A percentile compares a stretch with the other conserved stretches of the same genome.
These are phyloP conservation scores for Incumbomyces lentus DNA, from an alignment of 2,329 filamentous ascomycete genomes.

Conservation along the genomic window DNA sequence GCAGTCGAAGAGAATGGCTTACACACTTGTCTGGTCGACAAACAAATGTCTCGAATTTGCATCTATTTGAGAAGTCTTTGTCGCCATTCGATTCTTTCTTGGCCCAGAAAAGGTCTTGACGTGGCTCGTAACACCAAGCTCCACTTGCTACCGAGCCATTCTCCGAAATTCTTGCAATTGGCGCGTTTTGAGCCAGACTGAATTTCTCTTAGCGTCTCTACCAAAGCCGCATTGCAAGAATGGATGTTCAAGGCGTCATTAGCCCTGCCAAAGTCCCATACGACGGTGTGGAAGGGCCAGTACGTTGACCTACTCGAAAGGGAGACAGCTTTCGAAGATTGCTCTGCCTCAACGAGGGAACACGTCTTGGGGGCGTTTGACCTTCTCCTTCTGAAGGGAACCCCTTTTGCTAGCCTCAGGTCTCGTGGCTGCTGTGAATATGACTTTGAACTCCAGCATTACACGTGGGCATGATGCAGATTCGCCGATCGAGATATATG, in stretches of 20 bases:
- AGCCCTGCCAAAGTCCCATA: not conserved
- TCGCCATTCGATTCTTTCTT: not conserved
- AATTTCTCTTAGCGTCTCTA: not conserved
- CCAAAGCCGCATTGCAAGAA: not conserved
- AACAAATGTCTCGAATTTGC: constrained; percentile 7
- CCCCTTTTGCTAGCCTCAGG: not conserved
- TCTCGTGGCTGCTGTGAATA: not conserved
- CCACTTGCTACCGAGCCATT: not conserved
- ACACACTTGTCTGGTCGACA: constrained; percentile 6
- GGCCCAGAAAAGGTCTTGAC: constrained; percentile 2
- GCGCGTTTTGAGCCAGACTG: constrained; percentile 5
- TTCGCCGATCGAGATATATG: not conserved
- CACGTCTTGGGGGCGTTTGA: too few species aligned
- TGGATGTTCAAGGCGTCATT: not conserved
- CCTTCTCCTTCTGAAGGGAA: too few species aligned
- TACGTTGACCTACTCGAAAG: not conserved
- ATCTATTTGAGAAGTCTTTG: not conserved
- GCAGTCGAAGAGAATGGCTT: not conserved
- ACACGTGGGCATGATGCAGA: not conserved
- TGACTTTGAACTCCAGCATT: not conserved
- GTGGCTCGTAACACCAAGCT: constrained; percentile 7
- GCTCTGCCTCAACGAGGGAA: not conserved
- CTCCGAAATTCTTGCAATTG: not conserved
- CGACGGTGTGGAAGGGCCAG: not conserved
- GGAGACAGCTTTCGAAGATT: not conserved